phyloP scores from a whole-genome alignment of 805 yeast genomes.

The Lipomyces sp. region DNA sequence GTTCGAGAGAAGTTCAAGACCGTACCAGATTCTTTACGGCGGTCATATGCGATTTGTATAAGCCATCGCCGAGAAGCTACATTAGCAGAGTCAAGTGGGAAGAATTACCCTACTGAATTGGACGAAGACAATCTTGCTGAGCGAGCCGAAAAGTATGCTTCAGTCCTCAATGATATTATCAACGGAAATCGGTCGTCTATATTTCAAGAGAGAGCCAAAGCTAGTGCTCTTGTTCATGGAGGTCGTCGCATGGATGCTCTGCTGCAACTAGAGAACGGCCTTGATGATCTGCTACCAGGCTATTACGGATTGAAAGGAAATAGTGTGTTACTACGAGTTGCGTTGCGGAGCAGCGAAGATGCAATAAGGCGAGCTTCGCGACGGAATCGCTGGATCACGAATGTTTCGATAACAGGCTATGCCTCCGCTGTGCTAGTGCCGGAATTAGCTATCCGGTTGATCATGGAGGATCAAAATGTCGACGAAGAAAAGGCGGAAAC shows the following conservation, averaged over 20 bases:
- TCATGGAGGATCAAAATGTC: slow-evolving; percentile 32
- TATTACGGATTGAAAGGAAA: slow-evolving; percentile 35
- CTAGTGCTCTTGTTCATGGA: neutral
- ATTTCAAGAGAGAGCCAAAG: slow-evolving; percentile 29
- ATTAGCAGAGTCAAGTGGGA: slow-evolving; percentile 11
- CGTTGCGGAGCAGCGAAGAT: slow-evolving; percentile 12
- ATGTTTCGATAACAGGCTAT: slow-evolving; percentile 36
- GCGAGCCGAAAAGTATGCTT: slow-evolving; percentile 14
- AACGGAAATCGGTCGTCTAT: slow-evolving; percentile 15
- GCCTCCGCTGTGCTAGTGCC: slow-evolving; percentile 33
- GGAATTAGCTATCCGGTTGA: slow-evolving; percentile 32
- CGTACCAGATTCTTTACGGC: slow-evolving; percentile 17
- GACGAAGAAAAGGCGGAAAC: slow-evolving; percentile 26
- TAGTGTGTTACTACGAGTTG: slow-evolving; percentile 22
- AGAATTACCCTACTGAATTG: slow-evolving; percentile 27
- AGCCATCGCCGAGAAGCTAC: slow-evolving; percentile 23
- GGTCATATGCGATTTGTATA: slow-evolving; percentile 32
- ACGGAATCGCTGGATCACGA: slow-evolving; percentile 29
- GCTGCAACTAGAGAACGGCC: slow-evolving; percentile 22
- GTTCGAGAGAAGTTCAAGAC: slow-evolving; percentile 13
- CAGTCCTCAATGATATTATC: slow-evolving; percentile 19
- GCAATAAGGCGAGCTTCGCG: slow-evolving; percentile 15
- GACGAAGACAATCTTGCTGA: slow-evolving; percentile 15
- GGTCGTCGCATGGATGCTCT: slow-evolving; percentile 29
- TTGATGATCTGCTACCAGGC: slow-evolving; percentile 29